Conservation (phyloP, 306 rosid species). For the Quercus mongolica region DNA sequence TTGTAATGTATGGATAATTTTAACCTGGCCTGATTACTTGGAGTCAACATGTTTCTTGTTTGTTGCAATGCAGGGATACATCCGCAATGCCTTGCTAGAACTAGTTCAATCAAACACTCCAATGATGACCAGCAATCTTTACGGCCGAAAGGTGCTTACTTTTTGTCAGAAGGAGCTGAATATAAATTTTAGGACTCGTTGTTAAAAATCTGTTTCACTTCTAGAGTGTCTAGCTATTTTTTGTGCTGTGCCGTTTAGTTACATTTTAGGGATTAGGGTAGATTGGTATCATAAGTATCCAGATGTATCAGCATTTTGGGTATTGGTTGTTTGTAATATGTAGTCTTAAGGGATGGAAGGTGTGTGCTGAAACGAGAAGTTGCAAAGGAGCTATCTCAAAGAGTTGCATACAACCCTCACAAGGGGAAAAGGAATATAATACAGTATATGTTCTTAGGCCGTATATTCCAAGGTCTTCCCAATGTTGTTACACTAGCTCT, state of each 20-base stretch:
- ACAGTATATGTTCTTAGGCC: not conserved
- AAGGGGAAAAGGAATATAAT: not conserved
- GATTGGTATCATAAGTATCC: too few species aligned
- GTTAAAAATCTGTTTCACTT: too few species aligned
- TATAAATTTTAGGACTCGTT: too few species aligned
- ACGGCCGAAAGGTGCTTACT: constrained; percentile 52
- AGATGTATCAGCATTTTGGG: too few species aligned
- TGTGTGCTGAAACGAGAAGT: not conserved
- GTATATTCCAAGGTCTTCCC: not conserved
- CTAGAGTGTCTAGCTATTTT: too few species aligned
- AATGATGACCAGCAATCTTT: constrained; percentile 36
- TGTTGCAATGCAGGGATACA: constrained; percentile 29
- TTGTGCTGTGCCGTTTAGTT: not conserved
- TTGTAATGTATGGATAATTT: not conserved
- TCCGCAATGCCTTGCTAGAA: constrained; percentile 13
- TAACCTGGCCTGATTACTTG: not conserved
- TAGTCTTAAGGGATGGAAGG: not conserved
- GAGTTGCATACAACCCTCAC: not conserved
- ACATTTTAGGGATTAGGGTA: too few species aligned
- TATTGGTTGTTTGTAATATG: too few species aligned
- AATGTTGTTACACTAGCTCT: not conserved
- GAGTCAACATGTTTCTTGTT: not conserved
- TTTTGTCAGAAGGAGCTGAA: constrained; percentile 18
- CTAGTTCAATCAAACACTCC: constrained; percentile 28
- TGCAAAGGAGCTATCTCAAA: constrained; percentile 18